phyloP scores from a whole-genome alignment of 306 rosid genomes.

The Cucurbita moschata region DNA sequence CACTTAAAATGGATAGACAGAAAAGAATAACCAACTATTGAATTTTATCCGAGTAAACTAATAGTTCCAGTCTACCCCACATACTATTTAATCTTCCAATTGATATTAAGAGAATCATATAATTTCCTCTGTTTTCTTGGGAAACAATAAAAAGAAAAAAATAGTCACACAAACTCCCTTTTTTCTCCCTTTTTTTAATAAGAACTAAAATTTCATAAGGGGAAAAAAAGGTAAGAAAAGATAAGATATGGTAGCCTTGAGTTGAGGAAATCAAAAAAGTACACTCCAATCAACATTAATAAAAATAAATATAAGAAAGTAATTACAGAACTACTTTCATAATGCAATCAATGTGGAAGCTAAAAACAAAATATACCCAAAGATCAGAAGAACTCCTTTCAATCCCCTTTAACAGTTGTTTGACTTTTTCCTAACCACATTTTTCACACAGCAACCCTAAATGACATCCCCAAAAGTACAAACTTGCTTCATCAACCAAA shows the following conservation, averaged over 20 bases:
- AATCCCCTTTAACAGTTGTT: neutral
- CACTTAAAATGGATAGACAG: neutral
- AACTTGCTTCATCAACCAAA: too few relatives aligned
- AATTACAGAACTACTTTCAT: neutral
- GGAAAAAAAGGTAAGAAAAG: neutral
- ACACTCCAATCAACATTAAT: neutral
- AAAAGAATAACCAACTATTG: neutral
- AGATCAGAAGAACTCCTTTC: neutral
- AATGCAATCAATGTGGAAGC: neutral
- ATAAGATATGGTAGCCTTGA: neutral
- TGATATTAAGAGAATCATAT: neutral
- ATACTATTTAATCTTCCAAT: neutral
- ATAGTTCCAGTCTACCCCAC: neutral
- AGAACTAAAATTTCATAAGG: neutral
- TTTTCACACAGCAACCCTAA: neutral
- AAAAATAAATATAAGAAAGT: neutral
- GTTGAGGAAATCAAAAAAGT: neutral
- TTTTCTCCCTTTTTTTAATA: neutral
- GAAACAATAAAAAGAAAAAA: neutral
- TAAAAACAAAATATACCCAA: neutral
- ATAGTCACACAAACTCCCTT: neutral
- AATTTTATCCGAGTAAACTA: neutral
- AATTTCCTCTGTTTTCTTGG: neutral
- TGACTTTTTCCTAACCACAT: neutral
- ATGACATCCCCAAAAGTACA: too few relatives aligned